These are phyloP conservation scores for Hypoxylon subgilvum DNA, from an alignment of 495 filamentous ascomycete genomes.

Conservation along the genomic window DNA sequence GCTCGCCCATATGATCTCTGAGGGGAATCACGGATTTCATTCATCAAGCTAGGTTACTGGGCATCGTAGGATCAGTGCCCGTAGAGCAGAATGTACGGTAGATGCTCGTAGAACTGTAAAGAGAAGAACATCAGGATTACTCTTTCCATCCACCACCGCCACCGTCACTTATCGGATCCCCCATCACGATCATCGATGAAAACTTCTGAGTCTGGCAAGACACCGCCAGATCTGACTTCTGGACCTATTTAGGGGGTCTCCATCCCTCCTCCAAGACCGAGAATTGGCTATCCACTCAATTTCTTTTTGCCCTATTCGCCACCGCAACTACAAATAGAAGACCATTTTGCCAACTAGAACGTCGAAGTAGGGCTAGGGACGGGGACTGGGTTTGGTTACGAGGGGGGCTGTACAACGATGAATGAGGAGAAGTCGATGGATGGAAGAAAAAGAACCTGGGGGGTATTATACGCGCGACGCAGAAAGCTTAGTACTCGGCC, in stretches of 20 bases:
- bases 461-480: constrained; percentile 43
- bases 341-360: constrained; percentile 26
- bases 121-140: constrained; percentile 9
- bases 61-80: constrained; percentile 18
- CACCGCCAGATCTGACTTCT: background rate
- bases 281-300: constrained; percentile 23
- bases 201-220: background rate
- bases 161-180: background rate
- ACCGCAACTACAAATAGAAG: constrained; percentile 21
- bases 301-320: constrained; percentile 13
- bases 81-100: constrained; percentile 7
- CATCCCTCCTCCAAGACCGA: constrained; percentile 15
- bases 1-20: background rate
- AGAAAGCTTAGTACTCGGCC: constrained; percentile 69
- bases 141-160: constrained; percentile 17
- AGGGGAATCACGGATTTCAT: constrained; percentile 28
- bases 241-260: background rate
- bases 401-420: constrained; percentile 16
- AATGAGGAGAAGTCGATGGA: constrained; percentile 16
- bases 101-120: constrained; percentile 12
- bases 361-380: constrained; percentile 20
- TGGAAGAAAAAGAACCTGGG: constrained; percentile 7
- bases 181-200: background rate
- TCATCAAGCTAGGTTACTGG: constrained; percentile 20
- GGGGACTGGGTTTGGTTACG: too few species aligned